phyloP scores from a whole-genome alignment of 2,329 filamentous ascomycete genomes.

The Calonectria montana region DNA sequence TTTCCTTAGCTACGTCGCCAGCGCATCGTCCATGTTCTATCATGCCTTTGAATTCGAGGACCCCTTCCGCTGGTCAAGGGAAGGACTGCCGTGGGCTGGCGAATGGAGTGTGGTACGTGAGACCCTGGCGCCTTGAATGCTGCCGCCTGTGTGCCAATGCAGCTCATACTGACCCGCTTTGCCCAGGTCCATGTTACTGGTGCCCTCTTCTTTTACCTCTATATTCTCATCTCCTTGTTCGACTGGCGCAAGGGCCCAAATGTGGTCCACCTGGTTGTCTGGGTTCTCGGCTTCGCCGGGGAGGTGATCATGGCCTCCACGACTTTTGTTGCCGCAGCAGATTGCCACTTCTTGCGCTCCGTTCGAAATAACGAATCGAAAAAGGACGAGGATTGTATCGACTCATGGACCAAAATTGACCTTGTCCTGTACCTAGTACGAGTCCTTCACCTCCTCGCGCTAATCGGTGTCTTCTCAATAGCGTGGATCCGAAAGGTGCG shows the following conservation, averaged over 20 bases:
- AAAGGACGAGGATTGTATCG: constrained; percentile 46
- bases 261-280: constrained; percentile 81
- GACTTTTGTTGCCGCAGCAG: constrained; percentile 75
- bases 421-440: constrained; percentile 75
- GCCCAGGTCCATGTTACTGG: constrained; percentile 84
- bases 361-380: constrained; percentile 41
- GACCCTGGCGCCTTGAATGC: constrained; percentile 16
- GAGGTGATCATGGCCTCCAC: constrained; percentile 79
- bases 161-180: constrained; percentile 35
- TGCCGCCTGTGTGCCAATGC: constrained; percentile 19
- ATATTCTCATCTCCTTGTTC: constrained; percentile 87
- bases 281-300: constrained; percentile 77
- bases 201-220: constrained; percentile 86
- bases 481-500: constrained; percentile 55
- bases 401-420: constrained; percentile 64
- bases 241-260: constrained; percentile 87
- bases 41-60: constrained; percentile 72
- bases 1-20: constrained; percentile 80
- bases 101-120: constrained; percentile 78
- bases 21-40: constrained; percentile 77
- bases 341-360: constrained; percentile 69
- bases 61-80: constrained; percentile 51
- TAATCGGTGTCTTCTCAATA: constrained; percentile 62
- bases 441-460: constrained; percentile 71
- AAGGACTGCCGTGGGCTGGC: constrained; percentile 77